phyloP scores from a whole-genome alignment of 768 basidiomycete genomes.

The Auriscalpium vulgare region DNA sequence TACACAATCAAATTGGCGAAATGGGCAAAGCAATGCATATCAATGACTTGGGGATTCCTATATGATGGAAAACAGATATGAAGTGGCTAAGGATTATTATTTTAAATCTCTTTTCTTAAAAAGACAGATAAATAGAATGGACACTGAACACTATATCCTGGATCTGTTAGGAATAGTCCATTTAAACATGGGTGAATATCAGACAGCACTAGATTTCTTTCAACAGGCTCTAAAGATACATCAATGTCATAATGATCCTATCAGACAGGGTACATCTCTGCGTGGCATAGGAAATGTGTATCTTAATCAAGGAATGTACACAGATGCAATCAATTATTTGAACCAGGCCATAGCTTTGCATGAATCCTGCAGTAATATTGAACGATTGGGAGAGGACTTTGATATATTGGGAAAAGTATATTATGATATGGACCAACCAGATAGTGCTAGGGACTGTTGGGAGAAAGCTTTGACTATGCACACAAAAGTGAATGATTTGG shows the following conservation, averaged over 20 bases:
- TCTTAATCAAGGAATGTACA: not conserved
- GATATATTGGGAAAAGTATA: not conserved
- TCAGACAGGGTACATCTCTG: not conserved
- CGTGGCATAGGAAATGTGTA: not conserved
- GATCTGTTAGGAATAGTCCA: too few relatives aligned
- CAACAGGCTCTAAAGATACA: not conserved
- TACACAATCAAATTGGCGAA: not conserved
- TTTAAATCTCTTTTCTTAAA: too few relatives aligned
- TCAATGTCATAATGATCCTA: not conserved
- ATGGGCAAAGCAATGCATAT: not conserved
- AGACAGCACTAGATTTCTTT: too few relatives aligned
- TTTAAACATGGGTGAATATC: too few relatives aligned
- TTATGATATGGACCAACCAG: not conserved
- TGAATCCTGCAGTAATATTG: not conserved
- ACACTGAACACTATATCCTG: too few relatives aligned
- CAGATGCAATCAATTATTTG: not conserved
- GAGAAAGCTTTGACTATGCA: not conserved
- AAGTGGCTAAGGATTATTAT: not conserved
- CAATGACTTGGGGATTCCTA: not conserved
- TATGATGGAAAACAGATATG: not conserved
- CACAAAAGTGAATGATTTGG: not conserved
- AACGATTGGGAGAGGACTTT: not conserved
- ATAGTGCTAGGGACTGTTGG: not conserved
- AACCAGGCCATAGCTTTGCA: not conserved
- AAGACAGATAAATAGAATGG: too few relatives aligned